Percentiles rank a stretch among this genome's conserved stretches.
phyloP scores from a whole-genome alignment of 148 eudicot genomes.

The Diospyros lotus region DNA sequence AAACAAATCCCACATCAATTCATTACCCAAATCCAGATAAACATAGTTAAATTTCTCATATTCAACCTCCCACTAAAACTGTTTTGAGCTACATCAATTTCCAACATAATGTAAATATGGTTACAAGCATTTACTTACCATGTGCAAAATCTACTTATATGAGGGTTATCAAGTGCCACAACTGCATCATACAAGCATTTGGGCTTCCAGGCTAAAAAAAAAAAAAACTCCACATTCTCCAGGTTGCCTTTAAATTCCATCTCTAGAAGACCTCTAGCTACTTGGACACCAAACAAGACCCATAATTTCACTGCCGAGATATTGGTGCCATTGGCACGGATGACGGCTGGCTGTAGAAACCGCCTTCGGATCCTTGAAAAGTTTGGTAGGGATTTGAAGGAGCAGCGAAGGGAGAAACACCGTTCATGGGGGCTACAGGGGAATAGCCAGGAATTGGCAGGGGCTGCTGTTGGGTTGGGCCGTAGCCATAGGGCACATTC shows the following conservation, averaged over 20 bases:
- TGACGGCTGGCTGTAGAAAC: slow-evolving; percentile 51
- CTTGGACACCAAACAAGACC: background rate
- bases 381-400: slow-evolving; percentile 43
- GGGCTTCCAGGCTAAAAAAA: background rate
- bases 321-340: slow-evolving; percentile 64
- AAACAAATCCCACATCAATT: background rate
- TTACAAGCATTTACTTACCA: slow-evolving; percentile 22
- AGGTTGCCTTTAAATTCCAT: background rate
- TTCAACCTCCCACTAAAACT: slow-evolving; percentile 9
- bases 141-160: slow-evolving; percentile 26
- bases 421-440: slow-evolving; percentile 29
- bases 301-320: slow-evolving; percentile 27
- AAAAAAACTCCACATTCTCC: background rate
- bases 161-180: slow-evolving; percentile 13
- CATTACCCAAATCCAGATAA: background rate
- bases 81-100: background rate
- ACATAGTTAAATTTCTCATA: background rate
- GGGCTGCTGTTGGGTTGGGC: slow-evolving; percentile 36
- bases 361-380: slow-evolving; percentile 55
- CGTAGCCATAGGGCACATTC: slow-evolving; percentile 43
- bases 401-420: slow-evolving; percentile 36
- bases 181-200: slow-evolving; percentile 7
- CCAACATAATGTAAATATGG: background rate
- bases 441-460: slow-evolving; percentile 38
- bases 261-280: background rate